Conservation (phyloP, 1,284 basidiomycete species). For the Meira nashicola region DNA sequence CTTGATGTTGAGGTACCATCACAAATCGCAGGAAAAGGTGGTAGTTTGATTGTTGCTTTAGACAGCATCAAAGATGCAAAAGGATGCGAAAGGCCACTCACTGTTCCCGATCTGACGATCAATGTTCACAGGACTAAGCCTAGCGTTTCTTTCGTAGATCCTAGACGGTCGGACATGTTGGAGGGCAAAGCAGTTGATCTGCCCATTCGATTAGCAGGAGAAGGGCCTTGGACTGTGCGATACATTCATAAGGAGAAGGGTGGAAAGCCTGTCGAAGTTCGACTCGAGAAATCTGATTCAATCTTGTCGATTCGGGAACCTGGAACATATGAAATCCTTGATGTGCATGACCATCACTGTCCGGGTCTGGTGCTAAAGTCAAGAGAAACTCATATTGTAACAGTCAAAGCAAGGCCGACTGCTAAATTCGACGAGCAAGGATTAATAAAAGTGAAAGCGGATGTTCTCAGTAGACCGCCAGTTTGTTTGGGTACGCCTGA, state of each 20-base stretch:
- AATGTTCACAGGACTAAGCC: constrained; percentile 84
- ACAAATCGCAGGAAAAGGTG: constrained; percentile 65
- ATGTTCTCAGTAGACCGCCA: constrained; percentile 60
- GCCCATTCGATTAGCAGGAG: constrained; percentile 50
- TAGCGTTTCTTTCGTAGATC: constrained; percentile 76
- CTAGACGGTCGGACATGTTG: constrained; percentile 62
- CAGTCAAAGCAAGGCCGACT: constrained; percentile 68
- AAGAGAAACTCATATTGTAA: constrained; percentile 66
- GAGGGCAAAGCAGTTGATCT: constrained; percentile 65
- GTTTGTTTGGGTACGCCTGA: constrained; percentile 77
- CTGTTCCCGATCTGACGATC: constrained; percentile 74
- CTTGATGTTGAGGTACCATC: constrained; percentile 52
- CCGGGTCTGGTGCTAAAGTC: constrained; percentile 66
- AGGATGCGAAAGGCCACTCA: constrained; percentile 74
- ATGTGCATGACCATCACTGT: constrained; percentile 75
- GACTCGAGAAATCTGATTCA: constrained; percentile 66
- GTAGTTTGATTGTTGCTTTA: constrained; percentile 73
- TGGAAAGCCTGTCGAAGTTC: constrained; percentile 53
- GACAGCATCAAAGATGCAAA: constrained; percentile 81
- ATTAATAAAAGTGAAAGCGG: neutral
- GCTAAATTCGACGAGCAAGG: constrained; percentile 38
- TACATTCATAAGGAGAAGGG: constrained; percentile 63
- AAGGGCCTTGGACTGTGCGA: constrained; percentile 61
- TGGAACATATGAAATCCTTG: constrained; percentile 71
- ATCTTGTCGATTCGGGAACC: constrained; percentile 65